Percentiles rank a stretch among this genome's conserved stretches.
Evolutionary conservation across 202 grass and related monocot species (phyloP).

Genomic region (Brachypodium distachyon): DNA sequence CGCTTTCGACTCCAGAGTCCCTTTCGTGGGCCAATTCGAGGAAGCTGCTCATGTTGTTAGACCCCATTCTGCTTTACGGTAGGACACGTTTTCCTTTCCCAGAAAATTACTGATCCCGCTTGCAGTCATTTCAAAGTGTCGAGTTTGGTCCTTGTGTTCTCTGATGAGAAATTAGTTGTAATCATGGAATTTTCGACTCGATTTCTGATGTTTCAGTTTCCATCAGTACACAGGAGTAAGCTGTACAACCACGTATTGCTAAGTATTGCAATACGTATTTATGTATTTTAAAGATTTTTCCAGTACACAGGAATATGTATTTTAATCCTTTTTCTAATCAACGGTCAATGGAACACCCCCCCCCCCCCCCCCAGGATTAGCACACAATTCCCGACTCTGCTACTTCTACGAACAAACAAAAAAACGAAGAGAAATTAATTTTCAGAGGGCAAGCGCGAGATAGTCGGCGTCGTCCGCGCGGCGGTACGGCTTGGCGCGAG

Average conservation of each 20-base stretch:
- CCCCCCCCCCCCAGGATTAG: neutral
- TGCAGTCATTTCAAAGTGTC: no score
- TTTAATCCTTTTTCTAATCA: neutral
- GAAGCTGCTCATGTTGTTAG: no score
- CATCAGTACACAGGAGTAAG: neutral
- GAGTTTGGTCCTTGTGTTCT: neutral
- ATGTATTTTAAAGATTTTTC: no score
- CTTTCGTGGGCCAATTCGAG: no score
- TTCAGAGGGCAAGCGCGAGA: slow-evolving; percentile 17
- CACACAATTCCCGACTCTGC: neutral
- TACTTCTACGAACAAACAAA: neutral
- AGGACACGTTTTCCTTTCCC: no score
- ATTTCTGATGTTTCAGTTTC: neutral
- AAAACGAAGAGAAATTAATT: neutral
- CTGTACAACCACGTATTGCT: neutral
- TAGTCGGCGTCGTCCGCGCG: neutral
- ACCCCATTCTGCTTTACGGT: no score
- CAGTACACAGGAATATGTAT: no score
- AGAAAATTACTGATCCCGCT: no score
- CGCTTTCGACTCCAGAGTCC: no score
- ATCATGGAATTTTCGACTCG: neutral
- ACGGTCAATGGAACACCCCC: neutral
- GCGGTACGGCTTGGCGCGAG: neutral
- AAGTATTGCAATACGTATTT: no score
- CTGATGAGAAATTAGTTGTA: neutral